Evolutionary conservation across 1,284 basidiomycete species (phyloP).

Genomic region (Thecaphora thlaspeos): DNA sequence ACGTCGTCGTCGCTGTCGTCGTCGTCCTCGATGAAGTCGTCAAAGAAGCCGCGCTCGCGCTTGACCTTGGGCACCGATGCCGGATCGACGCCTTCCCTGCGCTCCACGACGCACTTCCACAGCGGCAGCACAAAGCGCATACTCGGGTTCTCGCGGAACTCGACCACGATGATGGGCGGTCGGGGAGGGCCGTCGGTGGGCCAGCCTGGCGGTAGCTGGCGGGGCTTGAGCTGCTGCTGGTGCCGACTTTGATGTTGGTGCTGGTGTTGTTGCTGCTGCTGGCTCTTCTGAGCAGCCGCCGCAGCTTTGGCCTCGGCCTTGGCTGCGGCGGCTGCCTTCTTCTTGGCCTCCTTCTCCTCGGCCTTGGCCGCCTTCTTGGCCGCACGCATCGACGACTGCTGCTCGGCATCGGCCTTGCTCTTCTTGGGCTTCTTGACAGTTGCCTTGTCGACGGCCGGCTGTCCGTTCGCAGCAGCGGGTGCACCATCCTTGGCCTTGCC

Average conservation of each 20-base stretch:
- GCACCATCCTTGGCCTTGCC: not conserved
- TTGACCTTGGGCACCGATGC: conserved; percentile 29
- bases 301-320: conserved; percentile 32
- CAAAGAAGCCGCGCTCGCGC: conserved; percentile 34
- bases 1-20: conserved; percentile 23
- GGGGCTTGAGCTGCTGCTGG: conserved; percentile 16
- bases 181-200: conserved; percentile 33
- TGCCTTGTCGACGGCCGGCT: not conserved
- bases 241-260: conserved; percentile 11
- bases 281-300: conserved; percentile 7
- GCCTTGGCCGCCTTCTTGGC: conserved; percentile 39
- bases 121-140: conserved; percentile 52
- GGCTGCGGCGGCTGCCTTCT: conserved; percentile 13
- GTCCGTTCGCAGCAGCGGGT: too few species aligned
- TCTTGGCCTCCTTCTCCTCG: conserved; percentile 38
- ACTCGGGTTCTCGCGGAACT: conserved; percentile 55
- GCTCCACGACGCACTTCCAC: conserved; percentile 48
- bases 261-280: conserved; percentile 17
- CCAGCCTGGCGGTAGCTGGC: conserved; percentile 37
- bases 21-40: conserved; percentile 26
- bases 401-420: conserved; percentile 13
- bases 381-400: conserved; percentile 23
- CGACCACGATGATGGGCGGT: conserved; percentile 53
- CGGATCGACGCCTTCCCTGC: conserved; percentile 35
- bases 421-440: conserved; percentile 23